Base-by-base conservation (phyloP, 1,139 yeast genomes). In the Debaryomyces sp. region DNA sequence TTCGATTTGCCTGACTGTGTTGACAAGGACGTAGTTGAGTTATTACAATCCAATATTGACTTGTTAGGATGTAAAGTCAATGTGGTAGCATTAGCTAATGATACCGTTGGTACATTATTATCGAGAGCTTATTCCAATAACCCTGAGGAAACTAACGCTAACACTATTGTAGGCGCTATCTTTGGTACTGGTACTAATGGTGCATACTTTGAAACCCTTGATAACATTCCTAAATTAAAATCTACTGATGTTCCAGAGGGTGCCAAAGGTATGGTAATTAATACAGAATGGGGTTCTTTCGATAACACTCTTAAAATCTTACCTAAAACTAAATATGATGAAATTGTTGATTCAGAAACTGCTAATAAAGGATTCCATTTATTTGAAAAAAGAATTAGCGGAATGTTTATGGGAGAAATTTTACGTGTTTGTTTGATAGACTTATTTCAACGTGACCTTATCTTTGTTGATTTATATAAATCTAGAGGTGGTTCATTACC, bases 101-200 rank as follows among this genome's bases (percentile, higher is more conserved):
- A 92, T 64, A 92, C 98, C 1, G 96, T 90, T 15, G 98, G 98
- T 37, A 91, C 97, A 4, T 77, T 92, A 53, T 76, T 92, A 64
- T 86, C 96, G 6, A 83, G 97, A 59, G 87, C 97, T 22, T 92
- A 92, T 70, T 75, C 87, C n/a, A 81, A 84, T 47, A 71, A 80
- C 46, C 72, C 78, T 9, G 60, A 74, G 32, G 77, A 84, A 43
- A 76, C 84, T 10, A 83, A 85, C 52, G 82, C 90, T 46, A 81
- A 80, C 47, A 89, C 97, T 12, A 78, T 87, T 12, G 75, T 92
- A 59, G 98, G 98, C 38, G 85, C 92, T 54, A 92, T 92, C 54
- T 89, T 90, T 62, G 98, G 98, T 53, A 92, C 98, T 5, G 98
- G 98, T 63, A 91, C 97, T 37, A 92, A 92, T 66, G 97, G 97